A percentile compares a stretch with the other conserved stretches of the same genome.
Evolutionary conservation across 1,284 basidiomycete genomes (phyloP).

Genomic region (Ustilago lituana): DNA sequence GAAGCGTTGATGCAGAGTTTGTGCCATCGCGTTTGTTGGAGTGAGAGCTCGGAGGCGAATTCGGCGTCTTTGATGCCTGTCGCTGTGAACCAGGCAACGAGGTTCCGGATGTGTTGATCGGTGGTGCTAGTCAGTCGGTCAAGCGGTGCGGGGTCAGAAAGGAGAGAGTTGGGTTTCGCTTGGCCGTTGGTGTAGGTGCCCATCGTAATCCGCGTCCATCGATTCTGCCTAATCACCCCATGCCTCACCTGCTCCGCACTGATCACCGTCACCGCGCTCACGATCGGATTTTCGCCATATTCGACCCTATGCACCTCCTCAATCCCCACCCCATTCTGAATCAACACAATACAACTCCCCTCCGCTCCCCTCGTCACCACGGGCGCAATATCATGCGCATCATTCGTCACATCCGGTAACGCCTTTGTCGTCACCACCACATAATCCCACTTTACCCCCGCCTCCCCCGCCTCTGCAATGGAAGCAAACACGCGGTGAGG

Average conservation of each 20-base stretch:
- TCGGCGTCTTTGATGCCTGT: slow-evolving; percentile 69
- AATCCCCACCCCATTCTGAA: slow-evolving; percentile 70
- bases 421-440: slow-evolving; percentile 70
- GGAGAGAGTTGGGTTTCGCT: slow-evolving; percentile 36
- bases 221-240: slow-evolving; percentile 68
- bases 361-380: slow-evolving; percentile 51
- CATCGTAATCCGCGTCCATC: slow-evolving; percentile 69
- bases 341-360: slow-evolving; percentile 66
- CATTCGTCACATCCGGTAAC: slow-evolving; percentile 68
- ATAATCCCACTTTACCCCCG: slow-evolving; percentile 66
- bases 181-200: slow-evolving; percentile 67
- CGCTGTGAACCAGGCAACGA: slow-evolving; percentile 62
- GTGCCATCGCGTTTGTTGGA: slow-evolving; percentile 70
- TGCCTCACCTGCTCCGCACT: slow-evolving; percentile 68
- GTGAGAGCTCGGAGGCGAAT: slow-evolving; percentile 64
- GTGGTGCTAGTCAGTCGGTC: slow-evolving; percentile 14
- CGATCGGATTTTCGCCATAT: slow-evolving; percentile 66
- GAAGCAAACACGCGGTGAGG: slow-evolving; percentile 67
- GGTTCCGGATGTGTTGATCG: slow-evolving; percentile 29
- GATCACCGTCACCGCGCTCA: slow-evolving; percentile 69
- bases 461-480: slow-evolving; percentile 46
- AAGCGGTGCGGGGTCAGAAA: slow-evolving; percentile 20
- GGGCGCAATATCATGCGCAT: slow-evolving; percentile 65
- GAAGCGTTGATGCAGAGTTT: slow-evolving; percentile 69
- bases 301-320: slow-evolving; percentile 68